phyloP scores from a whole-genome alignment of 306 rosid genomes.

The Fragaria vesca region DNA sequence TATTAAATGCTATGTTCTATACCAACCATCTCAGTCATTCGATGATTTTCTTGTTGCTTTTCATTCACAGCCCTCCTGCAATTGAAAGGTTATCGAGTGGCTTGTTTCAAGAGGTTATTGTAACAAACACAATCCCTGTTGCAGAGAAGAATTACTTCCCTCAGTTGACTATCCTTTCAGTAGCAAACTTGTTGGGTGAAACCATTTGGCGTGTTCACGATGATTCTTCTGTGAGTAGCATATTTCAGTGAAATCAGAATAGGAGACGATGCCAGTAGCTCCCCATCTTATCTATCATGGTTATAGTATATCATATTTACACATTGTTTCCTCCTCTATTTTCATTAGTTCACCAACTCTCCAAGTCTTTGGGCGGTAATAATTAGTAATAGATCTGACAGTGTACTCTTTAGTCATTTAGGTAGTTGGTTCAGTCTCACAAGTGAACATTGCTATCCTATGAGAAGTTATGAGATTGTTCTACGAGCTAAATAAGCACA shows the following conservation, averaged over 20 bases:
- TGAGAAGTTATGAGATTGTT: not conserved
- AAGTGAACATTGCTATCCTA: not conserved
- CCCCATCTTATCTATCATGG: not conserved
- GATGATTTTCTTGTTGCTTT: conserved; percentile 5
- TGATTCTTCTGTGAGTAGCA: conserved; percentile 89
- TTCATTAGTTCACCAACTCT: not conserved
- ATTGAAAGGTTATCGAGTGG: conserved; percentile 87
- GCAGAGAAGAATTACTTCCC: conserved; percentile 82
- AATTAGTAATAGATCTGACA: not conserved
- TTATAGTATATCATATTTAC: not conserved
- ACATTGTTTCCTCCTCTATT: not conserved
- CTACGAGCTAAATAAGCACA: not conserved
- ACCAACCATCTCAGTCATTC: not conserved
- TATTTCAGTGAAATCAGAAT: conserved; percentile 49
- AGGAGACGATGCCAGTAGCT: not conserved
- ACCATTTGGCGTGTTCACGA: conserved; percentile 96
- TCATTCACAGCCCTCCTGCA: conserved; percentile 76
- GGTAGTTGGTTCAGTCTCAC: not conserved
- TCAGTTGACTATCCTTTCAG: conserved; percentile 87
- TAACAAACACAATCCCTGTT: conserved; percentile 83
- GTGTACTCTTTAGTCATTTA: not conserved
- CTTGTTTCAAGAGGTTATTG: conserved; percentile 87
- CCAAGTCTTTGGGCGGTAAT: not conserved
- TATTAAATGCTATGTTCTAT: not conserved
- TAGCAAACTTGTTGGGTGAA: conserved; percentile 91